phyloP scores from a whole-genome alignment of 2,329 filamentous ascomycete genomes.

The Dactylellina leptospora region DNA sequence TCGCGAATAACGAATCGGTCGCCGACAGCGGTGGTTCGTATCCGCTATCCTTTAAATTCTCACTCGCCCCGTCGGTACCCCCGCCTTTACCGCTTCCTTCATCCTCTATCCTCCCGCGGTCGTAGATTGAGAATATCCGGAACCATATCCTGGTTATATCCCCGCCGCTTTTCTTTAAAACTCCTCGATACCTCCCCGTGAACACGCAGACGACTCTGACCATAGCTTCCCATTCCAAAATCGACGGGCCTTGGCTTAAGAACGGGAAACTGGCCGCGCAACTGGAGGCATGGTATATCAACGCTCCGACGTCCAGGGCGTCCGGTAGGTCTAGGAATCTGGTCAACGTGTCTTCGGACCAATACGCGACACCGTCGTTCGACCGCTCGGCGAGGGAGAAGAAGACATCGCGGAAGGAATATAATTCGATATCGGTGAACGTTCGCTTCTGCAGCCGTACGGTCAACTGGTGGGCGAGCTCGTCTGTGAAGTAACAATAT shows the following conservation, averaged over 20 bases:
- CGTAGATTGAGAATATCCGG: conserved; percentile 75
- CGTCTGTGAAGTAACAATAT: conserved; percentile 48
- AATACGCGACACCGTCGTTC: conserved; percentile 70
- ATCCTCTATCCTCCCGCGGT: conserved; percentile 63
- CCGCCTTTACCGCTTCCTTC: conserved; percentile 49
- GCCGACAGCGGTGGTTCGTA: neutral
- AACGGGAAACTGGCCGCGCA: conserved; percentile 79
- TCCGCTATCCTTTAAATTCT: conserved; percentile 4
- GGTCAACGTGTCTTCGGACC: conserved; percentile 75
- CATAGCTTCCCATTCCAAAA: conserved; percentile 74
- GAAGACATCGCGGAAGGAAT: conserved; percentile 78
- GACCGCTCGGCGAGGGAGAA: conserved; percentile 71
- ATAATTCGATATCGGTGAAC: conserved; percentile 76
- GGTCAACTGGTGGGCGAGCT: conserved; percentile 55
- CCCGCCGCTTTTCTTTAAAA: conserved; percentile 61
- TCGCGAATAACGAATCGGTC: conserved; percentile 59
- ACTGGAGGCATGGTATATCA: conserved; percentile 76
- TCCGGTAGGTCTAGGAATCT: conserved; percentile 79
- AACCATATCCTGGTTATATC: conserved; percentile 74
- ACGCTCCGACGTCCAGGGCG: conserved; percentile 71
- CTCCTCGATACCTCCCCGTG: conserved; percentile 73
- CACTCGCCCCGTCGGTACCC: conserved; percentile 56
- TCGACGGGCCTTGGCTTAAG: conserved; percentile 71
- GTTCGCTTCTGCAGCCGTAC: conserved; percentile 71
- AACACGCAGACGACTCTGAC: conserved; percentile 77